Conservation (phyloP, 306 rosid species). For the Clitoria ternatea region DNA sequence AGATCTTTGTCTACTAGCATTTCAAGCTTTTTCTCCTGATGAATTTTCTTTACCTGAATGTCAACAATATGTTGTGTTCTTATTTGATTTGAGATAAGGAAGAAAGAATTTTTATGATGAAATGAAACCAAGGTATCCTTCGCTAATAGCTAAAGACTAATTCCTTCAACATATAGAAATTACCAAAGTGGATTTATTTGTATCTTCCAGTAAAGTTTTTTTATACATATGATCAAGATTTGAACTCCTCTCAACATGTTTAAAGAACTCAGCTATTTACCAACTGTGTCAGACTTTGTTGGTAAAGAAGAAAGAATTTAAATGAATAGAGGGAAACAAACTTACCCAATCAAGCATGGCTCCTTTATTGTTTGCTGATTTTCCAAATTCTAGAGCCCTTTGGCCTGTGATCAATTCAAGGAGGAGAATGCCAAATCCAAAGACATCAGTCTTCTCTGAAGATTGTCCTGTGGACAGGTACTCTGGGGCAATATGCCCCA, state of each 20-base stretch:
- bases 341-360: constrained; percentile 54
- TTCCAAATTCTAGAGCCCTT: constrained; percentile 50
- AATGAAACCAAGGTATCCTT: too few relatives aligned
- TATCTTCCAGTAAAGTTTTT: too few relatives aligned
- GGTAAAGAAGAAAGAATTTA: not conserved
- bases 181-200: too few relatives aligned
- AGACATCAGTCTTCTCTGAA: constrained; percentile 49
- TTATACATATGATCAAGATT: too few relatives aligned
- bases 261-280: not conserved
- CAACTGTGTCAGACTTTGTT: not conserved
- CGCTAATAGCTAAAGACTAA: too few relatives aligned
- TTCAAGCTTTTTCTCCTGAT: constrained; percentile 45
- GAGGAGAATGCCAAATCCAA: constrained; percentile 50
- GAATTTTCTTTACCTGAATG: constrained; percentile 46
- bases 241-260: too few relatives aligned
- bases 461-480: constrained; percentile 50
- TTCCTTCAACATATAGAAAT: too few relatives aligned
- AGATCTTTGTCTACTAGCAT: constrained; percentile 50
- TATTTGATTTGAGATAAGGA: not conserved
- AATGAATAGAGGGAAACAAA: not conserved
- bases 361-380: constrained; percentile 44
- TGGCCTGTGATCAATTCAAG: constrained; percentile 47
- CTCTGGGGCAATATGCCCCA: constrained; percentile 49
- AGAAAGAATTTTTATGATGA: too few relatives aligned
- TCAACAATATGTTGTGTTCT: not conserved